Evolutionary conservation across 371 early-diverging fungal genomes (phyloP), one percentile per base, ranked within the genome.

Genomic region (Mucor sp.): DNA sequence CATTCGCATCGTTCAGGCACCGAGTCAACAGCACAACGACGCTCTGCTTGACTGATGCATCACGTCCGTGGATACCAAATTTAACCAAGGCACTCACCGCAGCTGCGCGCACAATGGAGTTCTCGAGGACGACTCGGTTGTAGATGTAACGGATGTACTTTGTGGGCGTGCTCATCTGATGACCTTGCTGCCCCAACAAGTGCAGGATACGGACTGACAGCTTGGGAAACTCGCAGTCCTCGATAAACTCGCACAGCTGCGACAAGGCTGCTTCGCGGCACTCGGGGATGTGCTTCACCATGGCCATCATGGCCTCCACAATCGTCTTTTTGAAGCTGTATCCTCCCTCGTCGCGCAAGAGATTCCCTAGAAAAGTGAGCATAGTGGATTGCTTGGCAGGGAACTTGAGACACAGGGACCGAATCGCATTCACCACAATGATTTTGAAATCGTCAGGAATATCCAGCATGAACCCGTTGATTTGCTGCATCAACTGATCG

Each of bases 131-230:
- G 56, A 98, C 95, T 7, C 99, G 93, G 84, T 99, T 99, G 85
- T 98, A 99, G 66, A 99, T 97, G 78, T 97, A 97, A n/a, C 98
- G 92, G 67, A 99, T 97, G 77, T 93, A 97, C 72, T 96, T 93
- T 19, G 96, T 90, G n/a, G 99, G 99, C 25, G 92, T 90, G 1
- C 87, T 72, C 19, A 95, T 93, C 70, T 89, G 90, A 33, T 99
- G 99, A 1, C 99, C 98, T 74, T 97, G 96, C 4, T 89, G 82
- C 62, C 99, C 99, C 37, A 99, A 83, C 41, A 99, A 81, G 79
- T 97, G 93, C 41, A 98, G 84, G 56, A 98, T 93, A 43, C 96
- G 92, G 43, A 97, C 98, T n/a, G 97, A 95, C 5, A 99, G 88
- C 79, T 95, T 96, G 27, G 95, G 91, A 77, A 96, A 98, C 78